A percentile compares a stretch with the other conserved stretches of the same genome.
Conservation (phyloP, 768 basidiomycete species). For the Leccinum subtestaceum region DNA sequence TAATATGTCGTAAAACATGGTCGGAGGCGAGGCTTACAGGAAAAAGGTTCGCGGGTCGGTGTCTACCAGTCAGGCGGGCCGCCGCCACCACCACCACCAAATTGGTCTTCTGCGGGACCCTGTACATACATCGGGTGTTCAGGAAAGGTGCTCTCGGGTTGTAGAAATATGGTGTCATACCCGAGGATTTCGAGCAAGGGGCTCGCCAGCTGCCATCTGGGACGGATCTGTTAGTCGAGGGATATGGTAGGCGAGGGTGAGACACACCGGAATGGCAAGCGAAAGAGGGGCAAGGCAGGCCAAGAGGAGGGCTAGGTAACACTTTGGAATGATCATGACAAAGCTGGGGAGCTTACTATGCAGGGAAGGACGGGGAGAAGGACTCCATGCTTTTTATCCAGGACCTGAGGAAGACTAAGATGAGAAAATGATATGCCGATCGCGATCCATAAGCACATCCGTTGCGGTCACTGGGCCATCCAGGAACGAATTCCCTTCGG, state of each 20-base stretch:
- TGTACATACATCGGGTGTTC: conserved; percentile 6
- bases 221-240: background rate
- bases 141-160: background rate
- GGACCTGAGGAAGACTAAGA: conserved; percentile 12
- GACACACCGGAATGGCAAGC: conserved; percentile 23
- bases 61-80: conserved; percentile 29
- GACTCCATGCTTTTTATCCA: conserved; percentile 21
- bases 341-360: conserved; percentile 2
- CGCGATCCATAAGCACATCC: conserved; percentile 17
- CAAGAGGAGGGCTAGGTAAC: conserved; percentile 20
- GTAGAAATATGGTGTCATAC: conserved; percentile 9
- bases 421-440: conserved; percentile 23
- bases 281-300: conserved; percentile 22
- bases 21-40: conserved; percentile 11
- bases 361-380: background rate
- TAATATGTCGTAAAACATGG: conserved; percentile 1
- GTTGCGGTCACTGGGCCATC: conserved; percentile 18
- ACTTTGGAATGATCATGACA: conserved; percentile 23
- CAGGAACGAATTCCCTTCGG: conserved; percentile 26
- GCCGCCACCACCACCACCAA: conserved; percentile 16
- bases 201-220: conserved; percentile 14
- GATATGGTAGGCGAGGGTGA: background rate
- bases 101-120: conserved; percentile 20
- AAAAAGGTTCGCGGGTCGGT: background rate
- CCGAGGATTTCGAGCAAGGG: conserved; percentile 1